Evolutionary conservation across 2,329 filamentous ascomycete species (phyloP).

Genomic region (Knufia petricola): DNA sequence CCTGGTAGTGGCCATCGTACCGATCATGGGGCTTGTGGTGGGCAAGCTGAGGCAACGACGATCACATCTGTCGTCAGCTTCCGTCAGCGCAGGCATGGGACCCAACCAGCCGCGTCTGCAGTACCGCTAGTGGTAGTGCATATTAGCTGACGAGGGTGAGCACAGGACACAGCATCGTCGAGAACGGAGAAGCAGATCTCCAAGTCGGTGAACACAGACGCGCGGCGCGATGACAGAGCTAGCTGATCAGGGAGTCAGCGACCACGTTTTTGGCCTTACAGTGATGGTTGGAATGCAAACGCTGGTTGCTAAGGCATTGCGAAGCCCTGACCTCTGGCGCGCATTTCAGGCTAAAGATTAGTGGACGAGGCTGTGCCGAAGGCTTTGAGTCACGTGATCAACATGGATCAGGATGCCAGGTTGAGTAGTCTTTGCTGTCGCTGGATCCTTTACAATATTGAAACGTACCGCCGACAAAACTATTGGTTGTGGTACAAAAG

Average conservation of each 20-base stretch:
- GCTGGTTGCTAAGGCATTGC: constrained; percentile 1
- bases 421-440: neutral
- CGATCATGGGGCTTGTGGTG: constrained; percentile 3
- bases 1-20: constrained; percentile 3
- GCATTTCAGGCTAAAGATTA: no score
- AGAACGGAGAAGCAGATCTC: constrained; percentile 2
- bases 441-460: no score
- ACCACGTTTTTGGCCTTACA: constrained; percentile 4
- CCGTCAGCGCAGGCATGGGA: constrained; percentile 1
- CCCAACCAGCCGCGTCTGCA: constrained; percentile 3
- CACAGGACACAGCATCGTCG: constrained; percentile 3
- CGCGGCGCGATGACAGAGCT: constrained; percentile 1
- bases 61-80: constrained; percentile 3
- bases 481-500: neutral
- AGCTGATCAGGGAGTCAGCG: constrained; percentile 1
- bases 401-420: neutral
- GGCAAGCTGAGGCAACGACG: constrained; percentile 3
- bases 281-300: constrained; percentile 2
- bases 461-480: no score
- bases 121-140: constrained; percentile 2
- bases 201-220: constrained; percentile 2
- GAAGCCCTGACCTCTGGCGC: neutral
- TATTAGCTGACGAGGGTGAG: constrained; percentile 2
- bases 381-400: constrained; percentile 2
- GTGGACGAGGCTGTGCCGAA: constrained; percentile 1